Evolutionary conservation across 495 filamentous ascomycete species (phyloP).

Genomic region (Emericellopsis terricola): DNA sequence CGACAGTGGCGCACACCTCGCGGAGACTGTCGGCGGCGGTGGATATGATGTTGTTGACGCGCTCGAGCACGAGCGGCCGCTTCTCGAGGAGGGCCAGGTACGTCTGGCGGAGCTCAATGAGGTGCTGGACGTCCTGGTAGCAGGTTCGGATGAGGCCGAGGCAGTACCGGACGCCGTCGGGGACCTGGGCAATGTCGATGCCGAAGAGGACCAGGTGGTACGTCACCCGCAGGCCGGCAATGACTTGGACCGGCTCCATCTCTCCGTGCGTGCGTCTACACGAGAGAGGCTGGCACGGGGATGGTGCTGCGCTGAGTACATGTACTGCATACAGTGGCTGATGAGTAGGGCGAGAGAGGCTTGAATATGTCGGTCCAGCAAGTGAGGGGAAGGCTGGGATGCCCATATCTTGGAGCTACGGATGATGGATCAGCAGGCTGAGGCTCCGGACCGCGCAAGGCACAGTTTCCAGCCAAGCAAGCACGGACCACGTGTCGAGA

Average conservation of each 20-base stretch:
- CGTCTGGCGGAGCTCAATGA: slow-evolving; percentile 7
- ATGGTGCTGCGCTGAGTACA: background rate
- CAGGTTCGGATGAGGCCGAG: slow-evolving; percentile 7
- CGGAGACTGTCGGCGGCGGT: slow-evolving; percentile 3
- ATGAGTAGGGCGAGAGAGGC: background rate
- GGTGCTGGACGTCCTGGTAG: slow-evolving; percentile 6
- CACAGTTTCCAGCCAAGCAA: too few species aligned
- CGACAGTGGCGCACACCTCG: slow-evolving; percentile 6
- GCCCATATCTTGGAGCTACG: too few species aligned
- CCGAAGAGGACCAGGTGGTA: slow-evolving; percentile 4
- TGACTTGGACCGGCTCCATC: background rate
- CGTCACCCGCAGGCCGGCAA: slow-evolving; percentile 2
- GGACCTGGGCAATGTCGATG: slow-evolving; percentile 7
- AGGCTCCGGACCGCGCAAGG: too few species aligned
- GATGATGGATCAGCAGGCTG: too few species aligned
- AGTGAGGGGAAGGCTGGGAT: too few species aligned
- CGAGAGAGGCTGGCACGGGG: background rate
- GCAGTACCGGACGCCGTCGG: slow-evolving; percentile 5
- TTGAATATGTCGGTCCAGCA: background rate
- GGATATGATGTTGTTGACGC: slow-evolving; percentile 6
- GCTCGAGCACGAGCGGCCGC: slow-evolving; percentile 3
- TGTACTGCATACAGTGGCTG: background rate
- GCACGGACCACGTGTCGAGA: too few species aligned
- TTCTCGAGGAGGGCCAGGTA: slow-evolving; percentile 3
- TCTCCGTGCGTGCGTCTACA: background rate